A percentile compares a stretch with the other conserved stretches of the same genome.
Conservation (phyloP, 1,284 basidiomycete genomes). For the Cryptococcus maquisensis region DNA sequence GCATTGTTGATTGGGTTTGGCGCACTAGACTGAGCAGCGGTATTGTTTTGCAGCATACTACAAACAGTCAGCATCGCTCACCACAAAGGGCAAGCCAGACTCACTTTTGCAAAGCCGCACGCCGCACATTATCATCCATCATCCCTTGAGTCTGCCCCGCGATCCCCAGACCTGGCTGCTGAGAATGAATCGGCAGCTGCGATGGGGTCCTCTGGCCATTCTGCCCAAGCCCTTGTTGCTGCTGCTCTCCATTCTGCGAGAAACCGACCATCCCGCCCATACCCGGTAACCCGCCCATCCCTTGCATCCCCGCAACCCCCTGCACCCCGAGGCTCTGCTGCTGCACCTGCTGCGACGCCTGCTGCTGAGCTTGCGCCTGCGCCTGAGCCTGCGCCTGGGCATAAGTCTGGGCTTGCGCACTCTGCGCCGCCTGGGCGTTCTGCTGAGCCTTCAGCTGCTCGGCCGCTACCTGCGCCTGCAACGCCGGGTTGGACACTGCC, state of each 20-base stretch:
- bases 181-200: not conserved
- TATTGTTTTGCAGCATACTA: slow-evolving; percentile 10
- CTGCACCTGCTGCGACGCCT: slow-evolving; percentile 1
- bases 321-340: slow-evolving; percentile 7
- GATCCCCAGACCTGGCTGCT: not conserved
- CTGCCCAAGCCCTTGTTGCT: slow-evolving; percentile 6
- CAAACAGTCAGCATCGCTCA: not conserved
- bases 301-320: slow-evolving; percentile 1
- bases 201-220: not conserved
- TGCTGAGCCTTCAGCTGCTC: not conserved
- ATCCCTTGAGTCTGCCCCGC: not conserved
- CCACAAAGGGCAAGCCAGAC: not conserved
- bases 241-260: not conserved
- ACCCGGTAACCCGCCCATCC: slow-evolving; percentile 13
- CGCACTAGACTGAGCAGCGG: not conserved
- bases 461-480: not conserved
- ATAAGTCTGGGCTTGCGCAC: not conserved
- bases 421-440: not conserved
- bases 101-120: slow-evolving; percentile 15
- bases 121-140: slow-evolving; percentile 11
- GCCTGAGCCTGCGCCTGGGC: not conserved
- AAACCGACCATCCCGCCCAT: slow-evolving; percentile 2
- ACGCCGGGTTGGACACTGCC: not conserved
- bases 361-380: slow-evolving; percentile 7
- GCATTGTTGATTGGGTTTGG: not conserved